Evolutionary conservation across 345 rosid genomes (phyloP).

Genomic region (Lepidium aucheri): DNA sequence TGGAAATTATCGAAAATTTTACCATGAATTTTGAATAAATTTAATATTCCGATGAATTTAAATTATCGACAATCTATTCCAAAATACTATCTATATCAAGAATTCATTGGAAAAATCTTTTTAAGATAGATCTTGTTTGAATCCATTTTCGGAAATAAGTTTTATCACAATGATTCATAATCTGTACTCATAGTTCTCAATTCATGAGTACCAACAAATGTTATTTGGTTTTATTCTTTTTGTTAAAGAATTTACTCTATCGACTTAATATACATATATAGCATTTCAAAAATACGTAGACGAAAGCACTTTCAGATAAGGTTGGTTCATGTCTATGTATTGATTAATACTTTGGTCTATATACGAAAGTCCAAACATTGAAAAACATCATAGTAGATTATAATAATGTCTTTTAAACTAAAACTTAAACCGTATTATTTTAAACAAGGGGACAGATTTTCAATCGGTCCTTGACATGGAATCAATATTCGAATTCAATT

Average conservation of each 20-base stretch:
- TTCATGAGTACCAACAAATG: background rate
- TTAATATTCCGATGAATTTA: too few relatives aligned
- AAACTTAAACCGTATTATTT: background rate
- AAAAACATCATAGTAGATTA: conserved; percentile 7
- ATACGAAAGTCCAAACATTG: conserved; percentile 6
- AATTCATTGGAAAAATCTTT: too few relatives aligned
- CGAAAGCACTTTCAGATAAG: conserved; percentile 7
- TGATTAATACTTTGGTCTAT: background rate
- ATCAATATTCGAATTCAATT: background rate
- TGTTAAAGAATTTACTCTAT: background rate
- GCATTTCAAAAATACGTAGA: background rate
- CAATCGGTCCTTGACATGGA: background rate
- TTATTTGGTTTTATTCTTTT: background rate
- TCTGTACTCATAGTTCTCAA: background rate
- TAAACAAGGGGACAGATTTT: background rate
- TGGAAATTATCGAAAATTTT: too few relatives aligned
- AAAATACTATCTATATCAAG: too few relatives aligned
- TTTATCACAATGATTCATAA: too few relatives aligned
- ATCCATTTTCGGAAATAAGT: too few relatives aligned
- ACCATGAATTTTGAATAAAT: too few relatives aligned
- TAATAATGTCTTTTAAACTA: background rate
- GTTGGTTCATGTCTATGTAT: conserved; percentile 9
- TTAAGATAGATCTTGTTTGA: too few relatives aligned
- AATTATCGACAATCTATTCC: too few relatives aligned
- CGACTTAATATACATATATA: background rate